These are phyloP conservation scores for Citrus maxima DNA, from an alignment of 345 rosid species.

Conservation along the genomic window DNA sequence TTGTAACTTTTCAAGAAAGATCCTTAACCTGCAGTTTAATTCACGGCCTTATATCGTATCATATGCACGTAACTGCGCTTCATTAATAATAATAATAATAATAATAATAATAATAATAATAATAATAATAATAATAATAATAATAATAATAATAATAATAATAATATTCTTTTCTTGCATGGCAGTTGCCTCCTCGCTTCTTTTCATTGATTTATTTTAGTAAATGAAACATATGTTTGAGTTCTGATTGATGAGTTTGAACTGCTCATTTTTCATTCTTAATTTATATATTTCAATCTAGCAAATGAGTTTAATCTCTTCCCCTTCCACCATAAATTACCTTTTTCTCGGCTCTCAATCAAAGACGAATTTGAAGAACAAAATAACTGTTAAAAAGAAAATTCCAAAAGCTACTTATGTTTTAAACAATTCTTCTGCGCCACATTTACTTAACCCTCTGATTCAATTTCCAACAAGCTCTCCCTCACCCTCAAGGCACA, in stretches of 20 bases:
- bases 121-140: neutral
- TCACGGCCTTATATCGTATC: neutral
- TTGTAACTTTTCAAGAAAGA: slow-evolving; percentile 2
- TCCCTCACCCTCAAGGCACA: slow-evolving; percentile 4
- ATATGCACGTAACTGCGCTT: neutral
- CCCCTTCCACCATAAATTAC: neutral
- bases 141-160: neutral
- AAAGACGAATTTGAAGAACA: neutral
- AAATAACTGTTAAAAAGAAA: neutral
- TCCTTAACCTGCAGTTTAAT: slow-evolving; percentile 27
- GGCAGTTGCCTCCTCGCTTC: neutral
- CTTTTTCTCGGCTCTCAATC: neutral
- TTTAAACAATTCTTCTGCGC: neutral
- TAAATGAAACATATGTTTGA: neutral
- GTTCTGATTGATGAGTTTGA: neutral
- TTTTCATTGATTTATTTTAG: neutral
- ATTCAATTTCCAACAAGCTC: neutral
- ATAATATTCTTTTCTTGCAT: slow-evolving; percentile 15
- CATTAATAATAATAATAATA: neutral
- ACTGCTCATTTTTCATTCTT: too few relatives aligned
- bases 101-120: neutral
- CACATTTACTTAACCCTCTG: slow-evolving; percentile 1
- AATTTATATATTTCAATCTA: neutral
- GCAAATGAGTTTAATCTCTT: slow-evolving; percentile 16
- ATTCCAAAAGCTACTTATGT: neutral